A percentile compares a stretch with the other conserved stretches of the same genome.
These are phyloP conservation scores for Saturnispora zaruensis DNA, from an alignment of 805 yeast genomes.

Conservation along the genomic window DNA sequence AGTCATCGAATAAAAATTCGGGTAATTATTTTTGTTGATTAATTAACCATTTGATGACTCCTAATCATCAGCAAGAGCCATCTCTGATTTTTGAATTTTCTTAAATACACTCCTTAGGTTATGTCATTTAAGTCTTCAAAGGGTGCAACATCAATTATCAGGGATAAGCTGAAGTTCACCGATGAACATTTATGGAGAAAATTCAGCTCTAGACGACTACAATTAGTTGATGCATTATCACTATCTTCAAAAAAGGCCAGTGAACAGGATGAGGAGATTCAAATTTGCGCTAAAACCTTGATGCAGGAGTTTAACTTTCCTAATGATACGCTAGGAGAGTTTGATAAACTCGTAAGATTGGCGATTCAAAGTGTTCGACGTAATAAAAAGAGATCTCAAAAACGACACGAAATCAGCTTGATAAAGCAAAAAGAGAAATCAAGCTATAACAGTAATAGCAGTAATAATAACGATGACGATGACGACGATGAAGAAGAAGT, in stretches of 20 bases:
- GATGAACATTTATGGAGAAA: conserved; percentile 84
- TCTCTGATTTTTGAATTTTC: background rate
- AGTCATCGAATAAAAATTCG: conserved; percentile 21
- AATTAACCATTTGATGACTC: background rate
- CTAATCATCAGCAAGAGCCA: background rate
- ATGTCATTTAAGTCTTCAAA: conserved; percentile 14
- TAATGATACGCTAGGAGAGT: conserved; percentile 51
- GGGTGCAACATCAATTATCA: conserved; percentile 36
- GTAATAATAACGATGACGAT: conserved; percentile 6
- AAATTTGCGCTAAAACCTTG: conserved; percentile 66
- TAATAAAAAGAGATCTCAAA: conserved; percentile 63
- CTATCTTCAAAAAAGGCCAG: conserved; percentile 66
- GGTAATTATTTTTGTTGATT: conserved; percentile 15
- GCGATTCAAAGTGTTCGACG: conserved; percentile 91
- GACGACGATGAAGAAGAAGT: conserved; percentile 5
- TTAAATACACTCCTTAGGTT: background rate
- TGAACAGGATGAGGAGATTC: conserved; percentile 82
- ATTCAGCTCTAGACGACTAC: conserved; percentile 84
- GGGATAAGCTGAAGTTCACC: conserved; percentile 58
- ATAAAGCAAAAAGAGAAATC: background rate
- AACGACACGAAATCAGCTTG: conserved; percentile 26
- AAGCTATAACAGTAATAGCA: background rate
- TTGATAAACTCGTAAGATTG: conserved; percentile 83
- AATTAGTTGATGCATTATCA: conserved; percentile 69
- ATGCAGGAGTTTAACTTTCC: conserved; percentile 73